These are phyloP conservation scores for Rhazya stricta DNA, from an alignment of 257 asterid species.

Conservation along the genomic window DNA sequence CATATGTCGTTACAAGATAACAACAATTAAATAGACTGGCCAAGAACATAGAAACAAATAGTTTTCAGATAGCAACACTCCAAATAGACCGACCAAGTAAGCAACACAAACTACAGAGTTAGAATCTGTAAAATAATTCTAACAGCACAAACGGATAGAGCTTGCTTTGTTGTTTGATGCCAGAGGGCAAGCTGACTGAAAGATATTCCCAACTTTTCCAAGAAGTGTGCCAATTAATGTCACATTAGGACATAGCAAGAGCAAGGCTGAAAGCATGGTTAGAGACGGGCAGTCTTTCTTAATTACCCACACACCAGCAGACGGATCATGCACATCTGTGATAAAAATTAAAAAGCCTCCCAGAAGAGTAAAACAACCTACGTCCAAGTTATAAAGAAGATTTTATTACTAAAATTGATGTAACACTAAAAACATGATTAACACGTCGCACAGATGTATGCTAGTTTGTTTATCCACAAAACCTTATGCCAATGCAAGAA, in stretches of 20 bases:
- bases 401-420: background rate
- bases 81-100: background rate
- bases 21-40: background rate
- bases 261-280: background rate
- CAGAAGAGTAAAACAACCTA: background rate
- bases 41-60: background rate
- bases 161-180: background rate
- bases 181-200: background rate
- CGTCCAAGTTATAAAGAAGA: no score
- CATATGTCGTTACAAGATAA: background rate
- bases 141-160: background rate
- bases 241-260: background rate
- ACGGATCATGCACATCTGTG: background rate
- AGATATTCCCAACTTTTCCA: background rate
- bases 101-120: background rate
- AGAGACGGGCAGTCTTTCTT: background rate
- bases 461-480: background rate
- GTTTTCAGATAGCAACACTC: background rate
- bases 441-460: background rate
- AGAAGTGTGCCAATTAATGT: background rate
- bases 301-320: background rate
- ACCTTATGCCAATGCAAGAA: background rate
- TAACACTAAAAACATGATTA: background rate
- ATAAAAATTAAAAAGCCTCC: no score
- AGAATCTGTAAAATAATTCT: background rate